Evolutionary conservation across 306 rosid genomes (phyloP), one percentile per base, ranked within the genome.

Genomic region (Herpetospermum pedunculosum): DNA sequence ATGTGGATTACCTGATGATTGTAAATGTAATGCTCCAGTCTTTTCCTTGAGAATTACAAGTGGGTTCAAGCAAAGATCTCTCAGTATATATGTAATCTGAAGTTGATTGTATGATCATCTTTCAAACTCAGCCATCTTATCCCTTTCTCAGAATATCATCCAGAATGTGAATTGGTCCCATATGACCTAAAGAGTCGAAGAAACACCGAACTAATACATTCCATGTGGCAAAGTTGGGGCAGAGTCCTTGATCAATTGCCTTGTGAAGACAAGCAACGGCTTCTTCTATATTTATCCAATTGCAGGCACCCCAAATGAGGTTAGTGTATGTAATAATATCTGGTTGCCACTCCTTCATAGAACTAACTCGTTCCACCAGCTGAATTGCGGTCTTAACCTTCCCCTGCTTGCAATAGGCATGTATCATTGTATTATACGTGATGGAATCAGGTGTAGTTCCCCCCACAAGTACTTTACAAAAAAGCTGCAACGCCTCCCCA

Each of bases 211-310:
- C 89, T 34, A 94, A 81, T 72, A 77, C 87, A 83, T 85, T 48
- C 99, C 97, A 94, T 59, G 91, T 83, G 67, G 87, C 85, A 67
- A 77, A 30, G 72, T 88, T 89, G 78, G 92, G 99, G 75, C 63
- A 79, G 68, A 85, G 79, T 72, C 90, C 96, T 74, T 72, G 81
- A 32, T 79, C 82, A 55, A 84, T 60, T 91, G 92, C 88, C 78
- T 83, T 88, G 64, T 89, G 78, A 76, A 94, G 91, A 85, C 80
- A 81, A 72, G 78, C 74, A 68, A 80, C 2, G 74, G 91, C 96
- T 79, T 91, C 95, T 77, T 91, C 90, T 75, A 81, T 59, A 76
- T 89, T 82, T 70, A 84, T 54, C 81, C 80, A 78, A 48, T 84
- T 81, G 77, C 91, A 87, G 70, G 89, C 85, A 19, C 97, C 97